Evolutionary conservation across 768 basidiomycete genomes (phyloP), one percentile per base, ranked within the genome.

Genomic region (Suillus subluteus): DNA sequence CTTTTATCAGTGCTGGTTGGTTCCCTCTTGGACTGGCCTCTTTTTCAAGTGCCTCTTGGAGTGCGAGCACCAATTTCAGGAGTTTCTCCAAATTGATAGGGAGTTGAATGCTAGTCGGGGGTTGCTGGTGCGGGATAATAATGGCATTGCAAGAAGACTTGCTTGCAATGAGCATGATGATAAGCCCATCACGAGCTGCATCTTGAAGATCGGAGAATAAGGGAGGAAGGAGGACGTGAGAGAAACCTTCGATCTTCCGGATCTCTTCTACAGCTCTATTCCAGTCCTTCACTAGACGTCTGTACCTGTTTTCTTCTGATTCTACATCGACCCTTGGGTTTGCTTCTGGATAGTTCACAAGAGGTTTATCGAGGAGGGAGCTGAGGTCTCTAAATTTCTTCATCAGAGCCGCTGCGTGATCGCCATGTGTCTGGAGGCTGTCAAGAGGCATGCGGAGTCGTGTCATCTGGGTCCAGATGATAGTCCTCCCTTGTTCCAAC

Each of bases 171-270:
- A 66, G 30, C 3, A 66, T 9, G 13, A 66, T 56, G 23, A 62
- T 56, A 2, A 41, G 66, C 4, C 66, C 66, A 21, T 63, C 62
- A 18, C 35, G 44, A 56, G 63, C 63, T 35, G 66, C 70, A 2
- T 30, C 48, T 18, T 35, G 61, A 13, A 71, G 59, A 23, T 62
- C 61, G 0, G 50, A n/a, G 56, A 67, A 69, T 7, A 68, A 67
- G 6, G 16, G 58, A 35, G 70, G 62, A 21, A 59, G 58, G 4
- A 73, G 55, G 50, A 73, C 70, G 18, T 66, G 46, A 3, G 54
- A 55, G 63, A 72, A 70, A 2, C 72, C 70, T n/a, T 61, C 65
- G 8, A 69, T n/a, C 2, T 63, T 35, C n/a, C 72, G 62, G 37
- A 71, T 71, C 8, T 70, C 41, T 15, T 9, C 38, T 32, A 71